phyloP scores from a whole-genome alignment of 176 grass and related monocot genomes.

The Poa pratensis region DNA sequence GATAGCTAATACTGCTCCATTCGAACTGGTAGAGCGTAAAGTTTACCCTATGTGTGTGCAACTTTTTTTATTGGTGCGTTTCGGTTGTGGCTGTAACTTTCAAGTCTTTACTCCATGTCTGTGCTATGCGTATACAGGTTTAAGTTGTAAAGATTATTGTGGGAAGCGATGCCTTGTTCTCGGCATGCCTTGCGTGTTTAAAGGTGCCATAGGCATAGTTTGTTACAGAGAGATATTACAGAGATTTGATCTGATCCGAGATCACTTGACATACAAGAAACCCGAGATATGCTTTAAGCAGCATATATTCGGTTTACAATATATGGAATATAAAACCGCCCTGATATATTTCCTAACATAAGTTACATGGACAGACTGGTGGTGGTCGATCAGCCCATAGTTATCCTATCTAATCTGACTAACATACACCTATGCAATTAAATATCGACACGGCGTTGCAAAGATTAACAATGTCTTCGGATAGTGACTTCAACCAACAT shows the following conservation, averaged over 20 bases:
- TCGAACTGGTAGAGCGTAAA: conserved; percentile 19
- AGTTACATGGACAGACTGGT: background rate
- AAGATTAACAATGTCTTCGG: background rate
- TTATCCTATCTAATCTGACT: background rate
- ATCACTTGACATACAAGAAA: too few species aligned
- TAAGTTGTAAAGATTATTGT: too few species aligned
- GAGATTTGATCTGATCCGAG: too few species aligned
- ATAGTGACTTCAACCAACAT: background rate
- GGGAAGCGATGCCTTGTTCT: too few species aligned
- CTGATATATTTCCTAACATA: too few species aligned
- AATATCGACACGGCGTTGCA: background rate
- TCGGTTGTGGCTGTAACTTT: background rate
- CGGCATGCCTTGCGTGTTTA: too few species aligned
- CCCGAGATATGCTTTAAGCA: too few species aligned
- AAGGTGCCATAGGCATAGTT: too few species aligned
- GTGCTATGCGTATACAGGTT: background rate
- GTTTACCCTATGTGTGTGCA: background rate
- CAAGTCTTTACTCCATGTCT: background rate
- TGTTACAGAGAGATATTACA: too few species aligned
- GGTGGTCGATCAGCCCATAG: background rate
- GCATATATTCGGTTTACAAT: too few species aligned
- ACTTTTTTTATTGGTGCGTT: background rate
- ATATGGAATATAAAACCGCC: too few species aligned
- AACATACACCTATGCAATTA: too few species aligned
- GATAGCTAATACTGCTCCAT: conserved; percentile 11